Evolutionary conservation across 768 basidiomycete species (phyloP).

Genomic region (Lactifluus subvellereus): DNA sequence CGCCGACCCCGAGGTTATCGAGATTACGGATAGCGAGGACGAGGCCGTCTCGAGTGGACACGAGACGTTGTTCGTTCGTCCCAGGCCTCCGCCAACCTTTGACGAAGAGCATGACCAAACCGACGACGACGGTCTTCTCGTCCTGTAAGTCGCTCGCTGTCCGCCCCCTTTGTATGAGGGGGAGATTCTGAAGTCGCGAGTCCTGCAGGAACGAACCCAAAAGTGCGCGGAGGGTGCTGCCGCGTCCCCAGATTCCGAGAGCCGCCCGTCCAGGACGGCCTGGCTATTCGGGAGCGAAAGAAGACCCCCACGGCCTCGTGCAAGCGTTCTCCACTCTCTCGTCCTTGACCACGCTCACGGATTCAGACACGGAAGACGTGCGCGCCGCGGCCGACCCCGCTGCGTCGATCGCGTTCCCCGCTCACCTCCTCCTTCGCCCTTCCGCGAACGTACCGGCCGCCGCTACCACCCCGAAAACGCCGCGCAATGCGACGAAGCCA

Average conservation of each 20-base stretch:
- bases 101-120: neutral
- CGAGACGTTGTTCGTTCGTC: neutral
- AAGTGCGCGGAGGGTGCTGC: constrained; percentile 8
- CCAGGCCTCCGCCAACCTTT: neutral
- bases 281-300: neutral
- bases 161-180: no score
- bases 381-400: no score
- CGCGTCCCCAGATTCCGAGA: neutral
- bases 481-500: constrained; percentile 1
- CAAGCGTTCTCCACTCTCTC: constrained; percentile 17
- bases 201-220: constrained; percentile 5
- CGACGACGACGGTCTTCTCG: constrained; percentile 2
- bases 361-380: constrained; percentile 7
- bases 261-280: neutral
- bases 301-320: constrained; percentile 1
- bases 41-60: neutral
- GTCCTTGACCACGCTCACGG: constrained; percentile 14
- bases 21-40: constrained; percentile 15
- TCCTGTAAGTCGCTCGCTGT: neutral
- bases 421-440: neutral
- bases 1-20: constrained; percentile 1
- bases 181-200: neutral
- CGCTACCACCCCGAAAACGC: neutral
- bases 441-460: neutral
- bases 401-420: neutral